These are phyloP conservation scores for Epipyxis sp. DNA, from an alignment of 108 stramenopile species.

Conservation along the genomic window DNA sequence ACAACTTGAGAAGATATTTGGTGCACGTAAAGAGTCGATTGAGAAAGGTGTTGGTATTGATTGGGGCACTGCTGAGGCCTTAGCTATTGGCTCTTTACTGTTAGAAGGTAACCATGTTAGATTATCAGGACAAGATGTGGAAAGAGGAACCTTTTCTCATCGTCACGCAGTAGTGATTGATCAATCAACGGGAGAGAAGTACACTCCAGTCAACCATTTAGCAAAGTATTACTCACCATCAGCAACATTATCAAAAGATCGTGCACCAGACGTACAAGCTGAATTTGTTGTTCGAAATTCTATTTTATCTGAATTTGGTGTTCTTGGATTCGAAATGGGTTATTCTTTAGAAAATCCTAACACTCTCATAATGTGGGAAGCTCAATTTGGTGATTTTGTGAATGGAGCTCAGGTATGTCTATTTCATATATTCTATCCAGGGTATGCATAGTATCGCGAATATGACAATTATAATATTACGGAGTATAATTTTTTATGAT, in stretches of 20 bases:
- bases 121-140: slow-evolving; percentile 95
- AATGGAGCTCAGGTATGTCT: slow-evolving; percentile 98
- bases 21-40: slow-evolving; percentile 66
- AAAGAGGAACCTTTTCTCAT: slow-evolving; percentile 73
- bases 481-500: no score
- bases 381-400: slow-evolving; percentile 98
- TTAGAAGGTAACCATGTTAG: slow-evolving; percentile 96
- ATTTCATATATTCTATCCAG: no score
- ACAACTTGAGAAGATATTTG: slow-evolving; percentile 83
- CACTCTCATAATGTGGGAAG: slow-evolving; percentile 92
- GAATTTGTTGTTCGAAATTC: slow-evolving; percentile 85
- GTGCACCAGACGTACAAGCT: slow-evolving; percentile 74
- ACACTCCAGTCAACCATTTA: slow-evolving; percentile 83
- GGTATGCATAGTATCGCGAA: no score
- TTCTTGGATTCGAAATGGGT: slow-evolving; percentile 97
- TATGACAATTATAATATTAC: no score
- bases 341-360: slow-evolving; percentile 96
- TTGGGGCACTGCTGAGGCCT: slow-evolving; percentile 97
- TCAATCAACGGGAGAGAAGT: slow-evolving; percentile 67
- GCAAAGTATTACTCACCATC: slow-evolving; percentile 72
- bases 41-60: slow-evolving; percentile 83
- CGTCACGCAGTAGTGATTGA: slow-evolving; percentile 95
- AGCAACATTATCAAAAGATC: slow-evolving; percentile 65
- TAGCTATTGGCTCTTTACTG: slow-evolving; percentile 92
- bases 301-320: slow-evolving; percentile 90